A percentile compares a stretch with the other conserved stretches of the same genome.
These are phyloP conservation scores for Kurtzmaniella quercitrusa DNA, from an alignment of 1,139 yeast species.

Conservation along the genomic window DNA sequence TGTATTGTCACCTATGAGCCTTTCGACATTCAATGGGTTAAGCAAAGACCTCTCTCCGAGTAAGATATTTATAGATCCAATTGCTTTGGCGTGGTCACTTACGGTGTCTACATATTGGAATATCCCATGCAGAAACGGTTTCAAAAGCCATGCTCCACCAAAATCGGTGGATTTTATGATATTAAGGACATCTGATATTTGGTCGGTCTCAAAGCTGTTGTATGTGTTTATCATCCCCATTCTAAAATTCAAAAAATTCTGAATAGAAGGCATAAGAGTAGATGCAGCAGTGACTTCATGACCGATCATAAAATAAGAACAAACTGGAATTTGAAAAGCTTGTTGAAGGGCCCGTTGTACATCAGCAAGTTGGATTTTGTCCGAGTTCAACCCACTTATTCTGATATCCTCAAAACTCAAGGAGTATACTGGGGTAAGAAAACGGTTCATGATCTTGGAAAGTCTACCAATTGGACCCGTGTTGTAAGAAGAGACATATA, in stretches of 20 bases:
- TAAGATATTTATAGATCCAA: conserved; percentile 12
- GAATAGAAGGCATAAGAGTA: conserved; percentile 8
- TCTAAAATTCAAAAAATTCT: conserved; percentile 8
- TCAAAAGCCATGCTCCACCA: conserved; percentile 12
- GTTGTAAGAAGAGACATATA: conserved; percentile 10
- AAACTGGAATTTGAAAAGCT: conserved; percentile 9
- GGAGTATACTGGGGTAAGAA: conserved; percentile 10
- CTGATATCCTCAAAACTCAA: neutral
- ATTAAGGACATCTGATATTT: conserved; percentile 5
- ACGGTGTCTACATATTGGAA: conserved; percentile 10
- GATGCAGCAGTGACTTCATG: conserved; percentile 6
- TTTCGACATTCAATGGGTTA: conserved; percentile 9
- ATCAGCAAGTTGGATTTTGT: conserved; percentile 6
- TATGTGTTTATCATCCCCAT: conserved; percentile 11
- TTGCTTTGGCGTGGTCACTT: conserved; percentile 11
- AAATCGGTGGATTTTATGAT: conserved; percentile 11
- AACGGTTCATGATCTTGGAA: conserved; percentile 9
- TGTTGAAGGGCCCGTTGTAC: conserved; percentile 9
- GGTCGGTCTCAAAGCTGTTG: conserved; percentile 7
- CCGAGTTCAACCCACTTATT: neutral
- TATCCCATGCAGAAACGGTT: conserved; percentile 12
- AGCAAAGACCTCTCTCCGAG: conserved; percentile 10
- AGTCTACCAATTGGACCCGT: conserved; percentile 10
- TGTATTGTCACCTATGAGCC: conserved; percentile 12
- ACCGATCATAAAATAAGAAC: conserved; percentile 10